Percentiles rank a stretch among this genome's conserved stretches.
Conservation (phyloP, 306 rosid genomes). For the Abrus precatorius region DNA sequence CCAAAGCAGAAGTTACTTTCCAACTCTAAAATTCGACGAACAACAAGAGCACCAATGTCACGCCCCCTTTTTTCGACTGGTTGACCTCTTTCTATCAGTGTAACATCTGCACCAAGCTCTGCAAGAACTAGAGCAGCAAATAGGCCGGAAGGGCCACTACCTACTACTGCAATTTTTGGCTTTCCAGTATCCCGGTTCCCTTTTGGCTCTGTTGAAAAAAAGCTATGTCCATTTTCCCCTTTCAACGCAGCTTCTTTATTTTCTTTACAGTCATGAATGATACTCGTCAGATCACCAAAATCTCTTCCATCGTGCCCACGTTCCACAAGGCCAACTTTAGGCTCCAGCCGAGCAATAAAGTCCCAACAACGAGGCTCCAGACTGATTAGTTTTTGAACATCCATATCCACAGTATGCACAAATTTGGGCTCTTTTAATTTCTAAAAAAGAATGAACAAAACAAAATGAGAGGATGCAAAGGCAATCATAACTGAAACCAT, state of each 20-base stretch:
- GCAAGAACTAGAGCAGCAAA: constrained; percentile 93
- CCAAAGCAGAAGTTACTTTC: constrained; percentile 99
- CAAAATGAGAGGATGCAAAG: constrained; percentile 35
- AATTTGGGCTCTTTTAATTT: constrained; percentile 90
- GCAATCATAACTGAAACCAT: background rate
- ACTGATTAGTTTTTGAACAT: constrained; percentile 73
- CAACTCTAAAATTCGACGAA: constrained; percentile 70
- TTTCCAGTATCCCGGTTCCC: constrained; percentile 47
- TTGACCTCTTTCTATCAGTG: constrained; percentile 98
- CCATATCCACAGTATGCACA: constrained; percentile 91
- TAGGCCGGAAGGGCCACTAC: constrained; percentile 95
- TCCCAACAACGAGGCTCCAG: constrained; percentile 88
- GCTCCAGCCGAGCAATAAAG: constrained; percentile 82
- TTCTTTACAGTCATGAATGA: constrained; percentile 62
- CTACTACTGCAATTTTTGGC: constrained; percentile 87
- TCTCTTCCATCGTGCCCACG: constrained; percentile 57
- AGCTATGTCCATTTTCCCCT: constrained; percentile 51
- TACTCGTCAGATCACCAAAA: constrained; percentile 67
- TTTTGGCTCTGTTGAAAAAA: constrained; percentile 48
- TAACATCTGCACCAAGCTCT: constrained; percentile 90
- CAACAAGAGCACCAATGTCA: constrained; percentile 89
- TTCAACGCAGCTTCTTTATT: constrained; percentile 35
- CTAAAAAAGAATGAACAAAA: constrained; percentile 57
- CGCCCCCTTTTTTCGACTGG: constrained; percentile 95
- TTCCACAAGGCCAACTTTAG: constrained; percentile 86